Base-by-base conservation (phyloP, 495 filamentous ascomycete species). In the Bryoglossum gracile region DNA sequence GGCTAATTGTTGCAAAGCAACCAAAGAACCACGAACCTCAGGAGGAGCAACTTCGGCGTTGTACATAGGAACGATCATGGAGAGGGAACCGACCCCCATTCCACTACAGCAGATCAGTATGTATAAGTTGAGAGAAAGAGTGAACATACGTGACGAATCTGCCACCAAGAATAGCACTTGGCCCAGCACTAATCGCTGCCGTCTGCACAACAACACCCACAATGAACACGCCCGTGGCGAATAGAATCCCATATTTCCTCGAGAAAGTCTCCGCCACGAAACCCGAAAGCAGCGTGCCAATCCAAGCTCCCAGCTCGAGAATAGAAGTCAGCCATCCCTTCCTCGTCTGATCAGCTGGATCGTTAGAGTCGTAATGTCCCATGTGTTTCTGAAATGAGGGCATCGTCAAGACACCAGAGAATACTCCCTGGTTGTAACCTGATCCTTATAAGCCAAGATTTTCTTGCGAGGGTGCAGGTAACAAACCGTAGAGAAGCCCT, bases 251-350 rank as follows among this genome's bases (percentile, higher is more conserved):
- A 59, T 82, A 78, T 64, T 89, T 89, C 10, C 87, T 75, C 3
- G 83, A 86, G 28, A 86, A 58, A 11, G 76, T 72, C 65, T 92
- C 86, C 28, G 83, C 84, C 32, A 91, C 62, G 58, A 87, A 85
- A 1, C 85, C 86, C 41, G 81, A 86, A 38, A 84, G 73, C 39
- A 91, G 71, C 0, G 84, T 82, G 8, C 87, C 87, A 41, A 87
- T 55, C 87, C 86, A 90, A 30, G 87, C 87, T 62, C 87, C 87
- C 3, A 94, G 74, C 55, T 90, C 79, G 53, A 91, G 77, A 48
- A 89, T 90, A 1, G 87, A 77, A 4, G 86, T 86, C 40, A 89
- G 68, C 81, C 85, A 87, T 23, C 85, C 86, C 60, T 87, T 86
- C 52, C 70, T 80, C 0, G 81, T 77, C 55, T 77, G 74, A 55